Conservation (phyloP, 345 rosid genomes). For the Boechera stricta region DNA sequence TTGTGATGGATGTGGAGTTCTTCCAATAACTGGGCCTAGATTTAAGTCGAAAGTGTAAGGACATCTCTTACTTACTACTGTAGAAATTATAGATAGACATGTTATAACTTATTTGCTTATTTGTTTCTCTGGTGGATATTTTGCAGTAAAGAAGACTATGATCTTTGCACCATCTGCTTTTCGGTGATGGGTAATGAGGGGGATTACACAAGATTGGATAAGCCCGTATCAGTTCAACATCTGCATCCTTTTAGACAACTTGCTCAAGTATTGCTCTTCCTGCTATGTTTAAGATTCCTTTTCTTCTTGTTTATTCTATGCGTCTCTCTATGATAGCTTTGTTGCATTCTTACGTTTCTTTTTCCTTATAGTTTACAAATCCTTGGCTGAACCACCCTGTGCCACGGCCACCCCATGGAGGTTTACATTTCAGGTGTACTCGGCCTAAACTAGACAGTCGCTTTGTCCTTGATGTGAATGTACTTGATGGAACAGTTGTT, state of each 20-base stretch:
- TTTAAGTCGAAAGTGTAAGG: conserved; percentile 94
- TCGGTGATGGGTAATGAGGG: conserved; percentile 65
- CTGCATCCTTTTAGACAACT: conserved; percentile 41
- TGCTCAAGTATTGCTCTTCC: conserved; percentile 50
- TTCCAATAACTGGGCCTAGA: conserved; percentile 88
- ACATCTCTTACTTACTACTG: background rate
- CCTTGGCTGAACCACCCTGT: conserved; percentile 43
- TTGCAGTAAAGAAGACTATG: conserved; percentile 79
- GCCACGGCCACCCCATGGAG: conserved; percentile 39
- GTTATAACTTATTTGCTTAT: background rate
- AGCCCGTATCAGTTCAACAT: conserved; percentile 52
- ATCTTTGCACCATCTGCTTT: conserved; percentile 92
- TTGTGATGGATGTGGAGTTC: conserved; percentile 92
- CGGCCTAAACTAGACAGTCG: conserved; percentile 73
- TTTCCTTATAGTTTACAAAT: conserved; percentile 34
- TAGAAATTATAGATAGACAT: background rate
- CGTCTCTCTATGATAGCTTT: background rate
- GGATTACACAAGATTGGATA: conserved; percentile 75
- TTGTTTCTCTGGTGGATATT: background rate
- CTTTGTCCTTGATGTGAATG: conserved; percentile 82
- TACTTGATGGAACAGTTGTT: conserved; percentile 80
- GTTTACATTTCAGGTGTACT: conserved; percentile 40
- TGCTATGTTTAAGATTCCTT: conserved; percentile 20
- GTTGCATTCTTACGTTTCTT: conserved; percentile 23
- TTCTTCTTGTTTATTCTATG: background rate